These are phyloP conservation scores for Trichomonascaceae sp. DNA, from an alignment of 1,139 yeast species.

Conservation along the genomic window DNA sequence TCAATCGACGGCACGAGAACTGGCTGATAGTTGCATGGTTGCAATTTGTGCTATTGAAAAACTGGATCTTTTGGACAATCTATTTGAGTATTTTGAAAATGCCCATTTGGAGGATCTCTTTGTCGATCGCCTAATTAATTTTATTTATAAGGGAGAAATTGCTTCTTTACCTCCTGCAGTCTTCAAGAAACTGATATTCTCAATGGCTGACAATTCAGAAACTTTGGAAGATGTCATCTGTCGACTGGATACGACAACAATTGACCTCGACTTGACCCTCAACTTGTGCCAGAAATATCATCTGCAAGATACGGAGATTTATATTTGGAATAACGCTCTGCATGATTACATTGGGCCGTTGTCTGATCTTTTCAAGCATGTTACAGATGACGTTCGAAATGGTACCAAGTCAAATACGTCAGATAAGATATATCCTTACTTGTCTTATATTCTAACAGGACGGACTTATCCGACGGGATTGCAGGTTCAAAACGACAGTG, in stretches of 20 bases:
- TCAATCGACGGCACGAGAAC: slow-evolving; percentile 17
- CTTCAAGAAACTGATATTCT: slow-evolving; percentile 52
- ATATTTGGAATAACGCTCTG: slow-evolving; percentile 61
- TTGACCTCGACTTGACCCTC: slow-evolving; percentile 70
- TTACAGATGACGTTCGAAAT: slow-evolving; percentile 16
- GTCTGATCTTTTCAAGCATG: slow-evolving; percentile 41
- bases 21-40: slow-evolving; percentile 37
- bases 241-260: slow-evolving; percentile 52
- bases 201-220: slow-evolving; percentile 42
- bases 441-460: slow-evolving; percentile 68
- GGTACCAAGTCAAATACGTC: slow-evolving; percentile 20
- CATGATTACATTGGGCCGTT: slow-evolving; percentile 66
- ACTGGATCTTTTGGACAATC: slow-evolving; percentile 43
- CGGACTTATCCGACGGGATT: slow-evolving; percentile 70
- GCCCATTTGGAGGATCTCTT: slow-evolving; percentile 34
- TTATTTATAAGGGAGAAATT: slow-evolving; percentile 45
- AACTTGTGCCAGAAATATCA: slow-evolving; percentile 50
- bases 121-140: slow-evolving; percentile 45
- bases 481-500: slow-evolving; percentile 32
- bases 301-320: slow-evolving; percentile 55
- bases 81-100: slow-evolving; percentile 44
- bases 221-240: slow-evolving; percentile 61
- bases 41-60: slow-evolving; percentile 38
- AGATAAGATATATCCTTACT: slow-evolving; percentile 49
- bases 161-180: slow-evolving; percentile 53